Evolutionary conservation across 192 early-diverging fungal genomes (phyloP).

Genomic region (Umbelopsis sp.): DNA sequence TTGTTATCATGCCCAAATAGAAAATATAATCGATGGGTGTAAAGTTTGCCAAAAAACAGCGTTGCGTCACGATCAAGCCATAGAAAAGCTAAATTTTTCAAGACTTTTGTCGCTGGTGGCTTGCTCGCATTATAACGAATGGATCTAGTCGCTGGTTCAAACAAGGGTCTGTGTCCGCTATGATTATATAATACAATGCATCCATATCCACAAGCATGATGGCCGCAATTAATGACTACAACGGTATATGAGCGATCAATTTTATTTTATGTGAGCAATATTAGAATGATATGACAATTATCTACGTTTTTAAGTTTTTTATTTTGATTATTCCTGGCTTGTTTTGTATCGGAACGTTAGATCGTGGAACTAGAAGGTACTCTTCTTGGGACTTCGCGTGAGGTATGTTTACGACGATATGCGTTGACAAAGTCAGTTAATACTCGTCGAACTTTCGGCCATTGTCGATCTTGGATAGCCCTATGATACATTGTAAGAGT

Average conservation of each 20-base stretch:
- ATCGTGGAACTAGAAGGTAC: neutral
- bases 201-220: conserved; percentile 14
- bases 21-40: no score
- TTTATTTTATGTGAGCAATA: neutral
- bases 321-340: neutral
- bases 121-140: neutral
- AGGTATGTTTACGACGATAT: conserved; percentile 55
- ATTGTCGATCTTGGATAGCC: conserved; percentile 50
- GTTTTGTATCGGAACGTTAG: neutral
- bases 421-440: conserved; percentile 58
- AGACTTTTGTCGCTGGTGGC: neutral
- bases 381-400: neutral
- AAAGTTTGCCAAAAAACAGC: no score
- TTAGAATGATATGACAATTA: neutral
- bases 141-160: neutral
- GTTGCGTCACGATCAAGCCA: no score
- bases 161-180: neutral
- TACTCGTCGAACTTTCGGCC: conserved; percentile 51
- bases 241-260: conserved; percentile 16
- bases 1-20: no score
- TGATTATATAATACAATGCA: conserved; percentile 12
- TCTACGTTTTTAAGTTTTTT: neutral
- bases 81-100: neutral
- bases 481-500: conserved; percentile 31
- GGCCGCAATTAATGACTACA: conserved; percentile 19